phyloP scores from a whole-genome alignment of 2,329 filamentous ascomycete genomes.

The Madurella mycetomatis region DNA sequence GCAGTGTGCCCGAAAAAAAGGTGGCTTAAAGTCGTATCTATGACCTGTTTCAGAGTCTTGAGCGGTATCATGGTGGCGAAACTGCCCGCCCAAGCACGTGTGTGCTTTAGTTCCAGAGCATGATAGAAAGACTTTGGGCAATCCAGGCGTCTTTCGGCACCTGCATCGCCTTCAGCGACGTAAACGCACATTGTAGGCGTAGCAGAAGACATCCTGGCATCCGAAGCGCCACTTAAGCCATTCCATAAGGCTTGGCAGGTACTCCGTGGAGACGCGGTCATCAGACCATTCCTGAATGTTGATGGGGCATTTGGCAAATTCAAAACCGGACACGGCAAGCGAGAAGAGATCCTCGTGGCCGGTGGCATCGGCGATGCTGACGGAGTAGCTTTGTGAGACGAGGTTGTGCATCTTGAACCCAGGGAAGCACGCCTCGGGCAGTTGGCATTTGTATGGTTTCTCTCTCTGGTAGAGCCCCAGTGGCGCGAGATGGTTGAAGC shows the following conservation, averaged over 20 bases:
- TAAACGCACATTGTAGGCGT: constrained; percentile 13
- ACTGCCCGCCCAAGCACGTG: background rate
- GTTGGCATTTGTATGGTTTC: constrained; percentile 15
- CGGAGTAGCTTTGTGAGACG: background rate
- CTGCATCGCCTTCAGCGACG: background rate
- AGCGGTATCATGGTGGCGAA: constrained; percentile 5
- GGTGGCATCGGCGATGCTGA: constrained; percentile 4
- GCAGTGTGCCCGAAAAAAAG: constrained; percentile 15
- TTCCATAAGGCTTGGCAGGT: constrained; percentile 1
- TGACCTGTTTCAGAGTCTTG: background rate
- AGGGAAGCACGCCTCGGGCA: constrained; percentile 8
- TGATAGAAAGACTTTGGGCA: background rate
- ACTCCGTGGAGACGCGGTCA: background rate
- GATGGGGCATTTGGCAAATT: constrained; percentile 6
- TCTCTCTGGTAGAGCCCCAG: constrained; percentile 2
- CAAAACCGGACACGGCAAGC: constrained; percentile 8
- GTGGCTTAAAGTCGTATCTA: constrained; percentile 5
- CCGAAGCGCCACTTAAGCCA: constrained; percentile 8
- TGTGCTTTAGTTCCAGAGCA: background rate
- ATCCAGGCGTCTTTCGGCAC: background rate
- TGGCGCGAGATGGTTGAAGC: constrained; percentile 9
- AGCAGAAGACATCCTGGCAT: constrained; percentile 2
- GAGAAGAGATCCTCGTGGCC: constrained; percentile 6
- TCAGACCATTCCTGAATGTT: constrained; percentile 3
- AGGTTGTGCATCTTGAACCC: constrained; percentile 13